Percentiles rank a stretch among this genome's conserved stretches.
phyloP scores from a whole-genome alignment of 2,329 filamentous ascomycete genomes.

The Gliomastix tumulicola region DNA sequence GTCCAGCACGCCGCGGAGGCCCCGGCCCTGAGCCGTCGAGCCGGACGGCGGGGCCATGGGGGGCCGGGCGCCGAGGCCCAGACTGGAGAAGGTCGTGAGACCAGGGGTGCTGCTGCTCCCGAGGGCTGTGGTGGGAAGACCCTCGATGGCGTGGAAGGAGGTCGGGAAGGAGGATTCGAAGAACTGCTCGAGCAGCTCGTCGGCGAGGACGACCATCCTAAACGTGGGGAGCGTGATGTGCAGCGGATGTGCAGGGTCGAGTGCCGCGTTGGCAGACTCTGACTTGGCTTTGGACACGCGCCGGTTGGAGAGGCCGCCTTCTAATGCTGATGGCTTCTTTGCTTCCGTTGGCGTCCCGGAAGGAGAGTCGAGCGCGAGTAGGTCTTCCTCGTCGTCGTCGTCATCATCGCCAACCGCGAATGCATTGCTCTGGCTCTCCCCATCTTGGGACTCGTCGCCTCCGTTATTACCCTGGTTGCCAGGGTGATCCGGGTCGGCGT shows the following conservation, averaged over 20 bases:
- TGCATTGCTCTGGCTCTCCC: slow-evolving; percentile 32
- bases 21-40: slow-evolving; percentile 50
- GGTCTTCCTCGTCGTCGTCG: slow-evolving; percentile 45
- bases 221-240: slow-evolving; percentile 97
- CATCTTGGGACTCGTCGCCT: slow-evolving; percentile 8
- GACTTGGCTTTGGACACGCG: slow-evolving; percentile 57
- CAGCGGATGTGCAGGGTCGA: slow-evolving; percentile 87
- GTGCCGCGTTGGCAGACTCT: slow-evolving; percentile 77
- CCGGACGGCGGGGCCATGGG: slow-evolving; percentile 31
- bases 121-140: slow-evolving; percentile 26
- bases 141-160: slow-evolving; percentile 82
- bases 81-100: slow-evolving; percentile 78
- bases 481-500: slow-evolving; percentile 85
- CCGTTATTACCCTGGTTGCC: slow-evolving; percentile 41
- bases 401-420: slow-evolving; percentile 74
- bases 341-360: slow-evolving; percentile 29
- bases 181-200: slow-evolving; percentile 92
- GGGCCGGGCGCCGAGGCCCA: slow-evolving; percentile 46
- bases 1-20: slow-evolving; percentile 86
- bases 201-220: slow-evolving; percentile 95
- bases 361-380: slow-evolving; percentile 52
- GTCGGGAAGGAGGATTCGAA: slow-evolving; percentile 94
- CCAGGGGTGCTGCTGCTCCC: slow-evolving; percentile 44
- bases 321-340: slow-evolving; percentile 33
- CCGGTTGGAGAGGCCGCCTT: slow-evolving; percentile 22